Conservation (phyloP, 208 protist genomes). For the Leishmania braziliensis region DNA sequence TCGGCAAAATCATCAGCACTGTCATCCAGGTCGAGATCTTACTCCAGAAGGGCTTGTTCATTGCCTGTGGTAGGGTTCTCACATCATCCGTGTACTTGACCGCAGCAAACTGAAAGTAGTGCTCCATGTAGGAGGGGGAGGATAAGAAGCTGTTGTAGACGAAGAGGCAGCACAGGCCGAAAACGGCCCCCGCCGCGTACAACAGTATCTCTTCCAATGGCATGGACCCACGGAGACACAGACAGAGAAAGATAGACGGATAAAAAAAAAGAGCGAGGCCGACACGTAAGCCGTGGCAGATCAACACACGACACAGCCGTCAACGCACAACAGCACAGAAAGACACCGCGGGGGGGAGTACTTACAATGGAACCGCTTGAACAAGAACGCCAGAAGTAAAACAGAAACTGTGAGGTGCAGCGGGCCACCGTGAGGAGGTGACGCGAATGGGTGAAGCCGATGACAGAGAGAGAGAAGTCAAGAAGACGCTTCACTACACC, state of each 20-base stretch:
- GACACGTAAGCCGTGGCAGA: neutral
- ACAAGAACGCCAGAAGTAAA: neutral
- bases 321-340: no score
- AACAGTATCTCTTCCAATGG: conserved; percentile 18
- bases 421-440: no score
- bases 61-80: conserved; percentile 29
- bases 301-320: neutral
- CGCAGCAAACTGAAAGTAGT: conserved; percentile 49
- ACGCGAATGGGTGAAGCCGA: no score
- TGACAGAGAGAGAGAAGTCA: neutral
- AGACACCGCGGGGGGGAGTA: no score
- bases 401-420: neutral
- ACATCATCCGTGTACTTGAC: conserved; percentile 48
- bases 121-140: conserved; percentile 50
- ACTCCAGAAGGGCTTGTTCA: conserved; percentile 35
- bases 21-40: conserved; percentile 48
- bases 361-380: no score
- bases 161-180: conserved; percentile 44
- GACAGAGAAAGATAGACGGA: neutral
- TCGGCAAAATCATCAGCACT: conserved; percentile 46
- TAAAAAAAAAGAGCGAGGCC: conserved; percentile 2
- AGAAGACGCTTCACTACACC: neutral
- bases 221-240: neutral
- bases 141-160: conserved; percentile 56
- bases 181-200: conserved; percentile 30